Base-by-base conservation (phyloP, 352 stramenopile genomes). In the Pythium aristosporum region DNA sequence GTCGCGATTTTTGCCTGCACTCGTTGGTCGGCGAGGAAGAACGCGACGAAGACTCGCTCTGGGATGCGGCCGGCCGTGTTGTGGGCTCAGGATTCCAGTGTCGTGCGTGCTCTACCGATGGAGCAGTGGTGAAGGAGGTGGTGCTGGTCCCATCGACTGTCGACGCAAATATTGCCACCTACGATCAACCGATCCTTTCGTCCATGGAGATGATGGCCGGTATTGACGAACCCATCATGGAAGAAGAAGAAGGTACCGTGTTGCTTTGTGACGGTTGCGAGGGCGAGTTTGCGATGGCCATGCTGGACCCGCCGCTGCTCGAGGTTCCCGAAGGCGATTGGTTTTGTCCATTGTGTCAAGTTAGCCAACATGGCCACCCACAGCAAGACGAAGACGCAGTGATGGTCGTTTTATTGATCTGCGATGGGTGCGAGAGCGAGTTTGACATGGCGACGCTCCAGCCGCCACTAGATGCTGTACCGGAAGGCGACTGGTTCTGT, bases 191-290 rank as follows among this genome's bases (percentile, higher is more conserved):
- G 1, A 32, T 37, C 3, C 37, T 61, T 6, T 1, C n/a, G 15
- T 9, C 23, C 2, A 47, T 57, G 8, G 47, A 63, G 15, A 36
- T 34, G 6, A 50, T 12, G 23, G 5, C 41, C 11, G 36, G 25
- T 21, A 6, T 21, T 18, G 21, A 41, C 1, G 0, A 4, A 4
- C 34, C 46, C 15, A 5, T 48, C 1, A 5, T 65, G 3, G 48
- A 65, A 59, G 58, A 65, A 25, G 58, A 79, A 9, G 68, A 39
- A 39, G 34, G 71, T 34, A 80, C 69, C 0, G 37, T 88, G 30
- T 57, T 91, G 15, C 75, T 88, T 12, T 94, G 85, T 51, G 82
- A 88, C 53, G 79, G 77, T 23, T 94, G 85, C 51, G 74, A 91
- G 6, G 65, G 72, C n/a, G 79, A 93, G 49, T 85, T 80, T 46